Evolutionary conservation across 768 basidiomycete species (phyloP), one percentile per base, ranked within the genome.

Genomic region (Xerocomus brunneocitrinus): DNA sequence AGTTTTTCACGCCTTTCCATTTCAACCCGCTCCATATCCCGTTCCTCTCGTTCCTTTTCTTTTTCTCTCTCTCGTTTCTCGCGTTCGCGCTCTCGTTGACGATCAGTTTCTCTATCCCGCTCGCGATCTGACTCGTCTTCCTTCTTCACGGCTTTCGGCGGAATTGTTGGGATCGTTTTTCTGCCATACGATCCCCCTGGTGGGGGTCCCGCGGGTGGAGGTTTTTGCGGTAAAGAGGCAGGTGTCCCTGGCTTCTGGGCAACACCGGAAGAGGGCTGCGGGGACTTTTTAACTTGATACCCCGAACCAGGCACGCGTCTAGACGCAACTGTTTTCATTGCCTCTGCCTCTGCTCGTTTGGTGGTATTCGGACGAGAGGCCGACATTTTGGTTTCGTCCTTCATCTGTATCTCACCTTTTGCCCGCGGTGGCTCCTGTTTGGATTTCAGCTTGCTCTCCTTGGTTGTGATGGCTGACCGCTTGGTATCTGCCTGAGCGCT

Each of bases 261-360:
- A 14, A 51, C 19, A 45, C 62, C 47, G 1, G 54, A 0, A 16
- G 66, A 55, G 7, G 61, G 44, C 39, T 58, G 70, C 40, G 68
- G 62, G 0, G 65, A 58, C n/a, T 70, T 70, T 27, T 73, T 73
- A 6, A 66, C 70, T 53, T 70, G 73, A 58, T 72, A 79, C 3
- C 79, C 79, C 4, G 80, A 81, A 0, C 80, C 80, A 28, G 80
- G 80, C 12, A 69, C 52, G 32, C 76, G 73, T 45, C 74, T 68
- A 8, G 62, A 54, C 2, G 61, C 52, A 6, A 61, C 45, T 8
- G 59, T 50, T 40, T 74, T 61, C n/a, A 57, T 30, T 19, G 59
- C 65, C 3, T 63, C 38, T 43, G 38, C 41, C 40, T 63, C 67
- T 49, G 54, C 59, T 1, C 60, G 65, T 59, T 68, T 69, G 42